Evolutionary conservation across 2,329 filamentous ascomycete species (phyloP).

Genomic region (Cladosporium sp.): DNA sequence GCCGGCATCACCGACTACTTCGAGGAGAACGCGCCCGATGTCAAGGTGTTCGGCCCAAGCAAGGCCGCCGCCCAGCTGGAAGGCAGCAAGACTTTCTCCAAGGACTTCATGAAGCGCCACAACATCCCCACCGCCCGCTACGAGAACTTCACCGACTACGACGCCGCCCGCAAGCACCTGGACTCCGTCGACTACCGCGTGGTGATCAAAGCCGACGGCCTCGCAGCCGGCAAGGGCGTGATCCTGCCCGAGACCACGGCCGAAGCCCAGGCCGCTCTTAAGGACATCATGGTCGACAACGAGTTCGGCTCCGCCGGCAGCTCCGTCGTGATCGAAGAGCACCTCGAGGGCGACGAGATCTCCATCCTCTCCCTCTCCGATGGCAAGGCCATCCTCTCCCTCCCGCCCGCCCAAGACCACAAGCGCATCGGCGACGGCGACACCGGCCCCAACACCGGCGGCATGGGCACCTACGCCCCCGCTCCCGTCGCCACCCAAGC

Average conservation of each 20-base stretch:
- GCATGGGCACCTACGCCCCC: slow-evolving; percentile 96
- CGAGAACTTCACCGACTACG: slow-evolving; percentile 63
- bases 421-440: slow-evolving; percentile 92
- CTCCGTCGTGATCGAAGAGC: slow-evolving; percentile 94
- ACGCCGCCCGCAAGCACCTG: slow-evolving; percentile 56
- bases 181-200: slow-evolving; percentile 66
- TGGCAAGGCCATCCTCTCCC: slow-evolving; percentile 73
- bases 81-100: slow-evolving; percentile 94
- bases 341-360: slow-evolving; percentile 83
- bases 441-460: slow-evolving; percentile 86
- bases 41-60: slow-evolving; percentile 80
- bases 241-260: slow-evolving; percentile 77
- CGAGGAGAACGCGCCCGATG: slow-evolving; percentile 44
- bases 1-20: slow-evolving; percentile 86
- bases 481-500: slow-evolving; percentile 48
- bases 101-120: slow-evolving; percentile 94
- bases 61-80: slow-evolving; percentile 84
- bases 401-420: slow-evolving; percentile 93
- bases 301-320: slow-evolving; percentile 83
- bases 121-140: slow-evolving; percentile 87
- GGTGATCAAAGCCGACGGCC: slow-evolving; percentile 89
- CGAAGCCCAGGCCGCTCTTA: slow-evolving; percentile 75
- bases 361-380: slow-evolving; percentile 90
- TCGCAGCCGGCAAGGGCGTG: slow-evolving; percentile 93
- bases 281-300: slow-evolving; percentile 83